Evolutionary conservation across 176 grass and related monocot genomes (phyloP).

Genomic region (Carex parvula): DNA sequence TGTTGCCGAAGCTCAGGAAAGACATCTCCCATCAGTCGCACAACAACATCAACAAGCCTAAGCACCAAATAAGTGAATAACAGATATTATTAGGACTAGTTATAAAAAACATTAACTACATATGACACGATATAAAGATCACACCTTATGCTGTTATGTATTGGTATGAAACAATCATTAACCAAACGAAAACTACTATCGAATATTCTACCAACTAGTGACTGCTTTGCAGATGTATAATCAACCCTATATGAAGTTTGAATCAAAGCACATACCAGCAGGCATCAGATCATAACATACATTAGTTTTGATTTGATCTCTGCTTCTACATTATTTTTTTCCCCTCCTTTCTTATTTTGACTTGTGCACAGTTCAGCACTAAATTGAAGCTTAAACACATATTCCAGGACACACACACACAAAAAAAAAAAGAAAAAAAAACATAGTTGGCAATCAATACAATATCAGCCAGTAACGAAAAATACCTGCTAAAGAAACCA

Average conservation of each 20-base stretch:
- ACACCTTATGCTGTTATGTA: background rate
- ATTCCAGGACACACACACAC: background rate
- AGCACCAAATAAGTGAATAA: constrained; percentile 9
- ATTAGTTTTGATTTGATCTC: background rate
- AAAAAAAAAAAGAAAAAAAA: background rate
- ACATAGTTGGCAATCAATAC: background rate
- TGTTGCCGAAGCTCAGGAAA: constrained; percentile 81
- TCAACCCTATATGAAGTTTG: background rate
- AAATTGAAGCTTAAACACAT: background rate
- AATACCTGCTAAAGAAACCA: constrained; percentile 80
- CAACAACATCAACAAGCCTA: constrained; percentile 83
- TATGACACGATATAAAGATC: background rate
- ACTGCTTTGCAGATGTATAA: background rate
- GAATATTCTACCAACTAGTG: background rate
- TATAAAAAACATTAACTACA: background rate
- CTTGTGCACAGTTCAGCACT: background rate
- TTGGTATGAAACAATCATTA: background rate
- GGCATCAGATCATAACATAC: background rate
- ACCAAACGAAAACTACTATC: background rate
- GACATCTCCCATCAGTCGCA: constrained; percentile 76
- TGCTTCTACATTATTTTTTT: background rate
- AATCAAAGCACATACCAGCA: background rate
- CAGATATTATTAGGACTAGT: background rate
- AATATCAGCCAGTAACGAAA: background rate
- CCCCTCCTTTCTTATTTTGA: background rate